Evolutionary conservation across 192 early-diverging fungal genomes (phyloP).

Genomic region (Gaertneriomyces semiglobifer): DNA sequence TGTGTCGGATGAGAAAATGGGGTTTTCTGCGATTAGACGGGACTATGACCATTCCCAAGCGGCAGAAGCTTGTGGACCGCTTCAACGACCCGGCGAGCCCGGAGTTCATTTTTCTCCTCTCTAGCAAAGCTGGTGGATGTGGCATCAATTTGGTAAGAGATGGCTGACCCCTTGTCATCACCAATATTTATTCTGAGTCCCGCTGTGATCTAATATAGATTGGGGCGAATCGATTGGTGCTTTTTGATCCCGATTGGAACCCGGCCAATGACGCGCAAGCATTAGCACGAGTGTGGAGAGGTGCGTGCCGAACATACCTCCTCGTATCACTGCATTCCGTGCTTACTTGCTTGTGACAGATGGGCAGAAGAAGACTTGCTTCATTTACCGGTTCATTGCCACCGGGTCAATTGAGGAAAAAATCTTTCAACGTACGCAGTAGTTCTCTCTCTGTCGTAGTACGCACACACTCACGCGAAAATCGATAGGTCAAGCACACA

Average conservation of each 20-base stretch:
- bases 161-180: not conserved
- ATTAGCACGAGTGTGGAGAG: constrained; percentile 38
- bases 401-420: constrained; percentile 99
- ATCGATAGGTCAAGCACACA: constrained; percentile 55
- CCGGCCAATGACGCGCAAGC: constrained; percentile 93
- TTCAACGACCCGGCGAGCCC: constrained; percentile 88
- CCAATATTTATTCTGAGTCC: constrained; percentile 1
- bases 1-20: constrained; percentile 73
- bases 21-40: constrained; percentile 86
- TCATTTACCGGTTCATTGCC: constrained; percentile 94
- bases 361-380: constrained; percentile 74
- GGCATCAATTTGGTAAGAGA: constrained; percentile 78
- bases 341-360: constrained; percentile 26
- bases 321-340: not conserved
- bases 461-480: no score
- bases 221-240: constrained; percentile 92
- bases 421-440: constrained; percentile 92
- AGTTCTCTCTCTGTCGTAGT: no score
- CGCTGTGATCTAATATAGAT: constrained; percentile 48
- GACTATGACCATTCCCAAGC: constrained; percentile 83
- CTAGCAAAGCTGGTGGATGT: constrained; percentile 98
- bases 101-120: constrained; percentile 93
- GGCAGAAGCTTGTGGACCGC: constrained; percentile 91
- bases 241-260: constrained; percentile 96
- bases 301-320: not conserved